Conservation (phyloP, 768 basidiomycete species). For the Coprinopsis strossmayeri region DNA sequence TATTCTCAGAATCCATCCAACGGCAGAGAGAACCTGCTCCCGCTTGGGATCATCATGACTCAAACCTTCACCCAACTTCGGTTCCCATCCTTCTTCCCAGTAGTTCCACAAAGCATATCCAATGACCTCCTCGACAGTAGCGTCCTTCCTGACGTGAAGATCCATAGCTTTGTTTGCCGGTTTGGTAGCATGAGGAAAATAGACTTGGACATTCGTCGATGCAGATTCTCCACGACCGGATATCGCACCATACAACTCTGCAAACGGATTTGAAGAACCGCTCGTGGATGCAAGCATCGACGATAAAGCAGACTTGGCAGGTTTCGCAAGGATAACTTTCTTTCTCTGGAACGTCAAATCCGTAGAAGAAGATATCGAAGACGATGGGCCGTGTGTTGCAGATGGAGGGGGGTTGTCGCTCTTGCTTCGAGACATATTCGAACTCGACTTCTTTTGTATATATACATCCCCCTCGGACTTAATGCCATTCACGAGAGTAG, state of each 20-base stretch:
- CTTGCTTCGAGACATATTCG: constrained; percentile 4
- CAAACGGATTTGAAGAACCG: constrained; percentile 75
- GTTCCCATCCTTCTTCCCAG: constrained; percentile 83
- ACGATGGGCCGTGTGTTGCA: background rate
- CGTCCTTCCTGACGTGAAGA: constrained; percentile 77
- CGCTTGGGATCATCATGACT: constrained; percentile 59
- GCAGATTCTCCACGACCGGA: constrained; percentile 68
- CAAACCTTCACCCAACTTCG: constrained; percentile 65
- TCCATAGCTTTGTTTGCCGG: constrained; percentile 59
- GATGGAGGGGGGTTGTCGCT: constrained; percentile 4
- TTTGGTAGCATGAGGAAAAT: constrained; percentile 73
- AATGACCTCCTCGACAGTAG: constrained; percentile 92
- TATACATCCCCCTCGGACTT: constrained; percentile 2
- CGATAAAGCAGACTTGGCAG: constrained; percentile 60
- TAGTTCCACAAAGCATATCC: constrained; percentile 91
- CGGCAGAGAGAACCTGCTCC: constrained; percentile 55
- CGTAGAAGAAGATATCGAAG: constrained; percentile 1
- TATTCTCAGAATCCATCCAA: constrained; percentile 90
- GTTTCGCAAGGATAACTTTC: constrained; percentile 35
- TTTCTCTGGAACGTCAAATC: constrained; percentile 42
- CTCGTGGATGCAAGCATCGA: constrained; percentile 67
- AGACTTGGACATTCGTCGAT: constrained; percentile 63
- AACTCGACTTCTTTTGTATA: constrained; percentile 1
- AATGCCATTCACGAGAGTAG: constrained; percentile 9
- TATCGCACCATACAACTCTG: constrained; percentile 80